Base-by-base conservation (phyloP, 1,139 yeast genomes). In the Citeromyces hawaiiensis region DNA sequence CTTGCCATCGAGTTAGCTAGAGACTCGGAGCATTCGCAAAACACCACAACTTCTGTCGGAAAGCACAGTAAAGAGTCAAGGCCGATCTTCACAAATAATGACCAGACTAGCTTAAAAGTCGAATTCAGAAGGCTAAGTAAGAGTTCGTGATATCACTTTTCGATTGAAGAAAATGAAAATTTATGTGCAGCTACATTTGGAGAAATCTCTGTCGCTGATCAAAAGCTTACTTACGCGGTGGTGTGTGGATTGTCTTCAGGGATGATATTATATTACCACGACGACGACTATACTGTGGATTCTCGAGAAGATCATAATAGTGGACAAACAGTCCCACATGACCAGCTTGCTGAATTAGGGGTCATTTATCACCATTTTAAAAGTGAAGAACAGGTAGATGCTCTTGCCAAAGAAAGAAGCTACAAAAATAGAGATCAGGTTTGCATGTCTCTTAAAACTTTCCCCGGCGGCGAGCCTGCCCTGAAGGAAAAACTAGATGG, bases 341-440 rank as follows among this genome's bases (percentile, higher is more conserved):
- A 67, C 10, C 63, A 70, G 39, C 65, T 88, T 40, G 62, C 60
- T 3, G 54, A 64, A 36, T 50, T 87, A 19, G 96, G 96, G 0
- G 95, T 87, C 2, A 56, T 78, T 34, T 83, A 86, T 54, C 70
- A 60, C 51, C 61, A 74, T 40, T 63, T 76, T 36, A 66, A 66
- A 25, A 63, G 70, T 13, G 54, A 63, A 13, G 78, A 67, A 2
- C 72, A 74, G 29, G 86, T 88, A 38, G 70, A 88, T 52, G 57
- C 53, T 13, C 55, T 91, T 21, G 96, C 96, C 11, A 47, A 50
- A 14, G 68, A 81, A 47, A 70, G 97, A 44, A 57, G 69, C 30
- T 91, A 91, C 63, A 81, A 75, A 56, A 87, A 87, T 59, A 63
- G 94, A 45, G 98, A 91, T 58, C 68, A 64, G 39, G 74, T 91